Base-by-base conservation (phyloP, 331 rosid genomes). In the Stylosanthes scabra region DNA sequence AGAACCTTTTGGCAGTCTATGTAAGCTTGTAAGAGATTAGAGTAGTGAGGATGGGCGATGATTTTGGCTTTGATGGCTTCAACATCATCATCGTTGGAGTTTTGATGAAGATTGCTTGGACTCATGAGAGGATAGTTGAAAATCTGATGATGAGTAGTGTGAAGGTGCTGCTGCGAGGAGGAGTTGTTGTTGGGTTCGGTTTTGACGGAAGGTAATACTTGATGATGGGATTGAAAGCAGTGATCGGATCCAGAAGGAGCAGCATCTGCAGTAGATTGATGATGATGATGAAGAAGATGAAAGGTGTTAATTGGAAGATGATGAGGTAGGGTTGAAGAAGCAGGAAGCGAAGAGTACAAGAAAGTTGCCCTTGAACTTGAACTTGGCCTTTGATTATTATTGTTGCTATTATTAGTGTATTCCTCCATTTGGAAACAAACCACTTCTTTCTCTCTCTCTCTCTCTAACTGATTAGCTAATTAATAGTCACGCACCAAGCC, bases 1-100 rank as follows among this genome's bases (percentile, higher is more conserved):
- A 20, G 57, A 51, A 95, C 99, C 97, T 89, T 95, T 74, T 95
- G 98, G 82, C 98, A 95, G 83, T 95, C 96, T 86, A 95, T 90
- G 88, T 88, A 95, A 74, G 99, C 99, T 68, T 90, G 87, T 42
- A 95, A 60, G 64, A 95, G 93, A 79, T 78, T 92, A 13, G 97
- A 87, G 78, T 92, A 95, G 63, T 90, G 98, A 75, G 98, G 99
- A 62, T 95, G 99, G 66, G 93, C 92, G 49, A 90, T 68, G 87
- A 95, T 95, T 90, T 92, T 92, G 5, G 96, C 96, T 77, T 95
- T 92, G 7, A 95, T 88, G 54, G 84, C 88, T 72, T 95, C 97
- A 14, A 84, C 85, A 31, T 31, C 37, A 65, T 95, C 96, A 65
- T 95, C 96, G 10, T 28, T 79, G 11, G 89, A 68, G 75, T 59